Conservation (phyloP, 441 rosid species). For the Eruca vesicaria region DNA sequence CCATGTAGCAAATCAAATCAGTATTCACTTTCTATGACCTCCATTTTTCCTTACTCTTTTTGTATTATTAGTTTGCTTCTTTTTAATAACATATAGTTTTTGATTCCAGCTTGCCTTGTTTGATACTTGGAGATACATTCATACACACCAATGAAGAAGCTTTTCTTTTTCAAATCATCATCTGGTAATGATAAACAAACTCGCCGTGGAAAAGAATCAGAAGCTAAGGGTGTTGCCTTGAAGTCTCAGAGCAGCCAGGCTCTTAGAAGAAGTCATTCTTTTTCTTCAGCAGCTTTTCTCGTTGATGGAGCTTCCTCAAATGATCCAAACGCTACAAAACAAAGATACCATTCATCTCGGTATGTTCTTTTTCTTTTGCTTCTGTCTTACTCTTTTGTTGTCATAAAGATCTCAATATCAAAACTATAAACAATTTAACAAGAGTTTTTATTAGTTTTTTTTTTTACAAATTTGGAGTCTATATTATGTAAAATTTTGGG, state of each 20-base stretch:
- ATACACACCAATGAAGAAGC: slow-evolving; percentile 45
- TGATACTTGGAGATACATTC: background rate
- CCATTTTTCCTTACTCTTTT: slow-evolving; percentile 17
- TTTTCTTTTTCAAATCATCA: slow-evolving; percentile 75
- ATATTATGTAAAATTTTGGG: no score
- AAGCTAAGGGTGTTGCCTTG: slow-evolving; percentile 36
- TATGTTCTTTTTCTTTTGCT: slow-evolving; percentile 17
- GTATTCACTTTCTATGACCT: slow-evolving; percentile 23
- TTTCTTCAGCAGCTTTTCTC: slow-evolving; percentile 64
- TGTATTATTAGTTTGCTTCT: background rate
- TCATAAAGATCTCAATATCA: no score
- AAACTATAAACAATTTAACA: no score
- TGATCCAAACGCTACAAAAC: slow-evolving; percentile 39
- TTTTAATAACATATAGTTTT: background rate
- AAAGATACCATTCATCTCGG: slow-evolving; percentile 47
- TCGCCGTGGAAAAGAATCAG: slow-evolving; percentile 42
- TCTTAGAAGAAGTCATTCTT: slow-evolving; percentile 78
- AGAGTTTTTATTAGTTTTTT: no score
- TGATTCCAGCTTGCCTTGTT: slow-evolving; percentile 33
- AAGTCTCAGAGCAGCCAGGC: slow-evolving; percentile 48
- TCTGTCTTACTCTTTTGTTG: background rate
- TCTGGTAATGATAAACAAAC: slow-evolving; percentile 50
- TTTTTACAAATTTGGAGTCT: no score
- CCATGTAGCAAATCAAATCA: slow-evolving; percentile 17
- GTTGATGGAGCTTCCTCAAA: slow-evolving; percentile 42